Evolutionary conservation across 2,329 filamentous ascomycete species (phyloP).

Genomic region (Cladosporium sp.): DNA sequence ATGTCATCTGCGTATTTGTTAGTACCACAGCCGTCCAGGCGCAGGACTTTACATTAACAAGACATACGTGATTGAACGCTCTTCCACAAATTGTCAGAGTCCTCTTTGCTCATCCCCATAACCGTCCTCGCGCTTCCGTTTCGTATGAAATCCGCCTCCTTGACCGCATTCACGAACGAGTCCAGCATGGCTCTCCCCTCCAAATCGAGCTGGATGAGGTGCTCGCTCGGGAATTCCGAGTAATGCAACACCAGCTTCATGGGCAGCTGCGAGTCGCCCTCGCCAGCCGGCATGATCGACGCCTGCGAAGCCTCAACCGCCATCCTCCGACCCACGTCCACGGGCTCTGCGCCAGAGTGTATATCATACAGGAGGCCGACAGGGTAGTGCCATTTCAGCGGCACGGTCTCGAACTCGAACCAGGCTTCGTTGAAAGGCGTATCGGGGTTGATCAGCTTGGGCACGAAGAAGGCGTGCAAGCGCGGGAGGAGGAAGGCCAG

Average conservation of each 20-base stretch:
- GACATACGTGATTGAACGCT: conserved; percentile 66
- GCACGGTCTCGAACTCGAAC: conserved; percentile 65
- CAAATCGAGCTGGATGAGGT: conserved; percentile 54
- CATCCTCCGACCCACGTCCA: conserved; percentile 20
- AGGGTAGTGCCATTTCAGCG: conserved; percentile 69
- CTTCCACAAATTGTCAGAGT: conserved; percentile 79
- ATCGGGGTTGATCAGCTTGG: conserved; percentile 55
- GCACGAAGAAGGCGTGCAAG: conserved; percentile 59
- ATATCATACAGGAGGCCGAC: conserved; percentile 66
- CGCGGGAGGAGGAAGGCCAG: conserved; percentile 61
- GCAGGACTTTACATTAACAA: not conserved
- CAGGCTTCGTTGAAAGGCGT: conserved; percentile 52
- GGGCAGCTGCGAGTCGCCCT: conserved; percentile 39
- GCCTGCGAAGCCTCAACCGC: conserved; percentile 11
- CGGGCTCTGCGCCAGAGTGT: conserved; percentile 55
- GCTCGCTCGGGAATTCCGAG: conserved; percentile 53
- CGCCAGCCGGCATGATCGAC: not conserved
- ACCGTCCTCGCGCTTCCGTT: conserved; percentile 86
- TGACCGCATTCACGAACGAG: conserved; percentile 65
- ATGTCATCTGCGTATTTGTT: conserved; percentile 59
- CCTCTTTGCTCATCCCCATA: conserved; percentile 80
- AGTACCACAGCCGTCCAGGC: not conserved
- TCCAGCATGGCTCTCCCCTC: conserved; percentile 57
- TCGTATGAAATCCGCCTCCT: conserved; percentile 80
- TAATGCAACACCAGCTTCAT: conserved; percentile 64